phyloP scores from a whole-genome alignment of 768 basidiomycete species.

The Rhizopogon sp. region DNA sequence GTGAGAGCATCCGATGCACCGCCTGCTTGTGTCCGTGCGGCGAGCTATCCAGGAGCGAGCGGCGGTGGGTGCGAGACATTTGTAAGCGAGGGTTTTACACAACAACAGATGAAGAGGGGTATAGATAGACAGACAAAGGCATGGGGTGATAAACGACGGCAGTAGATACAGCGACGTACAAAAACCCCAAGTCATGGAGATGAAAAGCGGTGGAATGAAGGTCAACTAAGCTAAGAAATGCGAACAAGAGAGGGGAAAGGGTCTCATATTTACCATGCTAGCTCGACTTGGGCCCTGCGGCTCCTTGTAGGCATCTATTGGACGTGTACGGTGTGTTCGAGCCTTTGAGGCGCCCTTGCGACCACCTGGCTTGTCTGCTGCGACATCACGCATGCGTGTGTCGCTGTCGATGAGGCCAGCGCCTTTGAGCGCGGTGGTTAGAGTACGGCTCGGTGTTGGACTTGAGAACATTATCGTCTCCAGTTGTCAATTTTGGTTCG shows the following conservation, averaged over 20 bases:
- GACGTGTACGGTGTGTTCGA: slow-evolving; percentile 54
- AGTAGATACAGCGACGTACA: slow-evolving; percentile 1
- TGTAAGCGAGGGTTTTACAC: slow-evolving; percentile 16
- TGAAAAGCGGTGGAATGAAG: slow-evolving; percentile 11
- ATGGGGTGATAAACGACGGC: not conserved
- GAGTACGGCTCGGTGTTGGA: slow-evolving; percentile 49
- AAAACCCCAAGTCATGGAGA: slow-evolving; percentile 2
- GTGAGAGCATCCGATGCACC: slow-evolving; percentile 47
- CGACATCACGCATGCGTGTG: slow-evolving; percentile 66
- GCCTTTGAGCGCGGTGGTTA: slow-evolving; percentile 57
- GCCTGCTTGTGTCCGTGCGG: slow-evolving; percentile 33
- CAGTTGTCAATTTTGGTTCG: not conserved
- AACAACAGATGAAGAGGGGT: slow-evolving; percentile 21
- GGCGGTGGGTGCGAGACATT: slow-evolving; percentile 22
- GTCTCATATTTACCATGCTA: slow-evolving; percentile 65
- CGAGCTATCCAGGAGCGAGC: slow-evolving; percentile 30
- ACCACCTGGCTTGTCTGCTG: slow-evolving; percentile 62
- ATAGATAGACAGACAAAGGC: slow-evolving; percentile 3
- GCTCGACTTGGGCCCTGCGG: slow-evolving; percentile 39
- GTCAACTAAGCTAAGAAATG: slow-evolving; percentile 13
- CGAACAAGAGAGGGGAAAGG: slow-evolving; percentile 22
- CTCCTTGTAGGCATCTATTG: slow-evolving; percentile 54
- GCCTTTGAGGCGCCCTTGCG: slow-evolving; percentile 64
- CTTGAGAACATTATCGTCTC: slow-evolving; percentile 50
- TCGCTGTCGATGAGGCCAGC: slow-evolving; percentile 79